Evolutionary conservation across 345 rosid species (phyloP).

Genomic region (Eutrema japonicum): DNA sequence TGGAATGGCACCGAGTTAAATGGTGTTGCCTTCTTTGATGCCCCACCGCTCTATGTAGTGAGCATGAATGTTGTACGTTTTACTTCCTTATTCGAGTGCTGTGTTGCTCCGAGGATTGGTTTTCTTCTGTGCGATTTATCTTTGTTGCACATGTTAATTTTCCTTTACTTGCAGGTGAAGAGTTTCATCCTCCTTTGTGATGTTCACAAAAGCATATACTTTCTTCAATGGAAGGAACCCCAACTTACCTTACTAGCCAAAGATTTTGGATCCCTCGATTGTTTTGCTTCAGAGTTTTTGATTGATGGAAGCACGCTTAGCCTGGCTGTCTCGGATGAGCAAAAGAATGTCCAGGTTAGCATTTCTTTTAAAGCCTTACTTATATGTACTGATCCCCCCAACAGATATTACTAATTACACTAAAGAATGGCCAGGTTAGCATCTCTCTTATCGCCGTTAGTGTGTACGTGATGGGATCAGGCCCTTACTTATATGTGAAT

Average conservation of each 20-base stretch:
- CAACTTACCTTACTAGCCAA: slow-evolving; percentile 91
- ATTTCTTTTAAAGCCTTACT: slow-evolving; percentile 23
- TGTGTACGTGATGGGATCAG: slow-evolving; percentile 6
- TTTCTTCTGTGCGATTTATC: slow-evolving; percentile 17
- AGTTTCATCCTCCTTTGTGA: slow-evolving; percentile 84
- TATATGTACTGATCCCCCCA: background rate
- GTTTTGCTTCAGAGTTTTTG: slow-evolving; percentile 92
- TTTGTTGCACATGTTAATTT: slow-evolving; percentile 32
- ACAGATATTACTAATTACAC: background rate
- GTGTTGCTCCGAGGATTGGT: slow-evolving; percentile 27
- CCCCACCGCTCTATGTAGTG: slow-evolving; percentile 91
- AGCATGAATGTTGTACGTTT: slow-evolving; percentile 92
- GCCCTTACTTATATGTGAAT: slow-evolving; percentile 10
- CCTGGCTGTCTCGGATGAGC: slow-evolving; percentile 91
- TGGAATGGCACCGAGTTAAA: slow-evolving; percentile 92
- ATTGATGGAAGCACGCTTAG: slow-evolving; percentile 96
- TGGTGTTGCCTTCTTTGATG: slow-evolving; percentile 93
- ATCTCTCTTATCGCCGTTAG: slow-evolving; percentile 19
- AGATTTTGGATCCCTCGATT: slow-evolving; percentile 94
- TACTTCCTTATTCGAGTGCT: slow-evolving; percentile 9
- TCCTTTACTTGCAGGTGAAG: slow-evolving; percentile 68
- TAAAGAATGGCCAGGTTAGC: slow-evolving; percentile 20
- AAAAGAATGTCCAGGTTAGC: slow-evolving; percentile 90
- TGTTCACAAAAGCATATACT: slow-evolving; percentile 90
- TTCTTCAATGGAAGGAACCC: slow-evolving; percentile 98